Percentiles rank a stretch among this genome's conserved stretches.
Conservation (phyloP, 75 land plant species). For the Sequoia sempervirens region DNA sequence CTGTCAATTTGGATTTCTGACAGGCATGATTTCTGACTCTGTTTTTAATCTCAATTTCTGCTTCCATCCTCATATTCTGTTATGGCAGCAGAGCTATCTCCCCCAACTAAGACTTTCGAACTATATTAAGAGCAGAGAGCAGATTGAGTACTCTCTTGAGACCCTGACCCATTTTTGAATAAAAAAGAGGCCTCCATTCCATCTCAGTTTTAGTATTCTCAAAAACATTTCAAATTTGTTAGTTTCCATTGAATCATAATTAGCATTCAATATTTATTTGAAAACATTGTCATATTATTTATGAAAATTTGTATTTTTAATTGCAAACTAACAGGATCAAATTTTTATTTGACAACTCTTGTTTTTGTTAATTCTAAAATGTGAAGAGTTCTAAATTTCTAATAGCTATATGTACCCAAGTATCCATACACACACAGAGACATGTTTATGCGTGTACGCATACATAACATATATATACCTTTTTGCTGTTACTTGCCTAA, state of each 20-base stretch:
- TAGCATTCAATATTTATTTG: not conserved
- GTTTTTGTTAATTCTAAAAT: no score
- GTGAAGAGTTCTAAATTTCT: not conserved
- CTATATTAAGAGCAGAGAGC: not conserved
- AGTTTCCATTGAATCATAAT: not conserved
- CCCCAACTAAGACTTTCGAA: not conserved
- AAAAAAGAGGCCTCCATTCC: not conserved
- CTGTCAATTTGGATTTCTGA: not conserved
- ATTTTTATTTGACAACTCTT: not conserved
- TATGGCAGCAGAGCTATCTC: not conserved
- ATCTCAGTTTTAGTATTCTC: not conserved
- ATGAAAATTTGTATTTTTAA: not conserved
- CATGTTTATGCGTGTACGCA: not conserved
- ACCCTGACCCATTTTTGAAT: not conserved
- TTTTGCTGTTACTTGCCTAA: not conserved
- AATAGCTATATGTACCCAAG: not conserved
- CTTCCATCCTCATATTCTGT: not conserved
- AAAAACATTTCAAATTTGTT: not conserved
- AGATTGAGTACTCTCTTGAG: not conserved
- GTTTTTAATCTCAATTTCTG: not conserved
- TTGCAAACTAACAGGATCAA: not conserved
- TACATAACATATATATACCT: no score
- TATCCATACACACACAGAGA: not conserved
- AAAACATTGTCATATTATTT: not conserved
- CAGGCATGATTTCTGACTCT: not conserved